Evolutionary conservation across 768 basidiomycete genomes (phyloP).

Genomic region (Leccinum variicolor): DNA sequence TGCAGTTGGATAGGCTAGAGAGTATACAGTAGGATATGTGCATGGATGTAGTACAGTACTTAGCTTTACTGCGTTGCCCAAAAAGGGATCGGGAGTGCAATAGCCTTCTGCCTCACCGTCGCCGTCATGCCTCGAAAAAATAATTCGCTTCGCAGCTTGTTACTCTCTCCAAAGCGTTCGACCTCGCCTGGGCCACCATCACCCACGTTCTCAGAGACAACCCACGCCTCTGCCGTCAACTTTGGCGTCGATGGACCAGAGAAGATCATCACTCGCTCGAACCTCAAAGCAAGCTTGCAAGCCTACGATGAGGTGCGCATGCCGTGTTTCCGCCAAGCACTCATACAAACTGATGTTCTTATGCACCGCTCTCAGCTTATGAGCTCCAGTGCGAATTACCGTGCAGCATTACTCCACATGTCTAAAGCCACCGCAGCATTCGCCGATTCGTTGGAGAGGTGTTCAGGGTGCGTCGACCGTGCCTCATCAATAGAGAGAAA

Average conservation of each 20-base stretch:
- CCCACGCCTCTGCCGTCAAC: slow-evolving; percentile 73
- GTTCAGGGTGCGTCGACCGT: slow-evolving; percentile 60
- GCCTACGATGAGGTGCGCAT: slow-evolving; percentile 75
- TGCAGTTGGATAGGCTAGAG: not conserved
- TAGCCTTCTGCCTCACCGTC: slow-evolving; percentile 14
- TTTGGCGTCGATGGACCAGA: slow-evolving; percentile 72
- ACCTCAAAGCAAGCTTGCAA: slow-evolving; percentile 74
- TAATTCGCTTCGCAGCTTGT: slow-evolving; percentile 54
- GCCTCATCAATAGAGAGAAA: not conserved
- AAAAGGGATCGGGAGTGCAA: slow-evolving; percentile 13
- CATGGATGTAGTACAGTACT: not conserved
- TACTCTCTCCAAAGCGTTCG: slow-evolving; percentile 44
- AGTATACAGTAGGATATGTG: slow-evolving; percentile 10
- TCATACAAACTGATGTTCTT: slow-evolving; percentile 5
- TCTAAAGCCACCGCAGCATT: slow-evolving; percentile 81
- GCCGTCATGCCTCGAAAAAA: slow-evolving; percentile 46
- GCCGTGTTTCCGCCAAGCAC: not conserved
- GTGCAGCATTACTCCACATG: slow-evolving; percentile 75
- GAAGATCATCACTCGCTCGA: slow-evolving; percentile 78
- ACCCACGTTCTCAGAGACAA: slow-evolving; percentile 80
- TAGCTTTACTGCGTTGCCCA: slow-evolving; percentile 3
- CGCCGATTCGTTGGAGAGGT: slow-evolving; percentile 82
- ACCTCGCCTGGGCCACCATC: slow-evolving; percentile 65
- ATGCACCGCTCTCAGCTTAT: slow-evolving; percentile 56
- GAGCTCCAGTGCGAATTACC: slow-evolving; percentile 73